Percentiles rank a stretch among this genome's conserved stretches.
Evolutionary conservation across 176 grass and related monocot genomes (phyloP).

Genomic region (Carex scoparia): DNA sequence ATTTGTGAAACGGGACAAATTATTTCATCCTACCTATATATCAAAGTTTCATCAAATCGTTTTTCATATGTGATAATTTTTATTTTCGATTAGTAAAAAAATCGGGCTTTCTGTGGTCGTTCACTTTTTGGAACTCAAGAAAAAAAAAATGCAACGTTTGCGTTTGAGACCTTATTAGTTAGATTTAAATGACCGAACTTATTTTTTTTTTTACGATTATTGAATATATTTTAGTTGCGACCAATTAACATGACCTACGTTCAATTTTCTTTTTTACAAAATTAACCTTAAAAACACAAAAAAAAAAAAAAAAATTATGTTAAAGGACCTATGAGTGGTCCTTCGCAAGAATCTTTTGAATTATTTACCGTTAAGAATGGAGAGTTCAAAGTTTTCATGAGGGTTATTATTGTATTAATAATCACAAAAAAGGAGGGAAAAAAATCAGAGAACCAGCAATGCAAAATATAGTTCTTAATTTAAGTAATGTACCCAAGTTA

Average conservation of each 20-base stretch:
- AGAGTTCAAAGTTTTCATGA: too few species aligned
- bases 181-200: slow-evolving; percentile 6
- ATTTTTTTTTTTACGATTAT: background rate
- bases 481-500: too few species aligned
- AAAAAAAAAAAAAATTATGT: background rate
- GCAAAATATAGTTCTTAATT: background rate
- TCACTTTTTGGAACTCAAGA: background rate
- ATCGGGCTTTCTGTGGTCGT: background rate
- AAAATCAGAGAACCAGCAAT: background rate
- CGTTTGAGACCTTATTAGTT: background rate
- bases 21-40: too few species aligned
- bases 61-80: too few species aligned
- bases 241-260: background rate
- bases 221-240: background rate
- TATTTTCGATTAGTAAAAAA: too few species aligned
- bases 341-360: background rate
- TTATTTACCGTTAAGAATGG: background rate
- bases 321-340: background rate
- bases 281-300: background rate
- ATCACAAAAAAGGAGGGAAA: too few species aligned
- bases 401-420: background rate
- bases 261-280: background rate
- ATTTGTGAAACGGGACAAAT: too few species aligned
- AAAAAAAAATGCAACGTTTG: background rate
- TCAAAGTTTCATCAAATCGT: too few species aligned